Evolutionary conservation across 768 basidiomycete genomes (phyloP).

Genomic region (Galerina marginata): DNA sequence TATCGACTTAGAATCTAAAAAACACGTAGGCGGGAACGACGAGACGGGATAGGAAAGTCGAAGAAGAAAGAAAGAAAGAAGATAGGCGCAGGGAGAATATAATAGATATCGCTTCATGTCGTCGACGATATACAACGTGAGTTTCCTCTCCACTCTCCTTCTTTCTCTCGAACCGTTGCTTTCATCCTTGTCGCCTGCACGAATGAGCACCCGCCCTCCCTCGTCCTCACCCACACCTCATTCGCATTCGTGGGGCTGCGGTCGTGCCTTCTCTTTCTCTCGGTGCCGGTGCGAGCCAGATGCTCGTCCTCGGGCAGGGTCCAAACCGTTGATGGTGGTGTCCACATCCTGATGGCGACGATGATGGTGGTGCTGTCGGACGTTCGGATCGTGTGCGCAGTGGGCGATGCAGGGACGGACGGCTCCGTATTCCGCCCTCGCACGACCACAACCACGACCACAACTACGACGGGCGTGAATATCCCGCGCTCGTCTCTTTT

Average conservation of each 20-base stretch:
- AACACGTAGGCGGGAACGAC: neutral
- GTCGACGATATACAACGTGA: conserved; percentile 29
- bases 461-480: neutral
- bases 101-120: conserved; percentile 11
- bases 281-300: neutral
- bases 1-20: too few species aligned
- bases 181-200: neutral
- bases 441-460: neutral
- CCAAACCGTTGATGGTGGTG: too few species aligned
- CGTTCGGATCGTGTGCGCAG: too few species aligned
- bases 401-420: neutral
- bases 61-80: neutral
- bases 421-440: neutral
- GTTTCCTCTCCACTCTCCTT: conserved; percentile 1
- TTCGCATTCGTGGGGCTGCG: neutral
- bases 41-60: conserved; percentile 1
- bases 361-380: too few species aligned
- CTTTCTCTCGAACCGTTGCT: neutral
- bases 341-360: too few species aligned
- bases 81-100: neutral
- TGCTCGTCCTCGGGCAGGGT: too few species aligned
- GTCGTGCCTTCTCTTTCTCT: too few species aligned
- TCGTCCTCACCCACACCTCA: neutral
- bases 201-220: too few species aligned
- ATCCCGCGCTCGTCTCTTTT: neutral